phyloP scores from a whole-genome alignment of 2,329 filamentous ascomycete species.

The Stemphylium beticola region DNA sequence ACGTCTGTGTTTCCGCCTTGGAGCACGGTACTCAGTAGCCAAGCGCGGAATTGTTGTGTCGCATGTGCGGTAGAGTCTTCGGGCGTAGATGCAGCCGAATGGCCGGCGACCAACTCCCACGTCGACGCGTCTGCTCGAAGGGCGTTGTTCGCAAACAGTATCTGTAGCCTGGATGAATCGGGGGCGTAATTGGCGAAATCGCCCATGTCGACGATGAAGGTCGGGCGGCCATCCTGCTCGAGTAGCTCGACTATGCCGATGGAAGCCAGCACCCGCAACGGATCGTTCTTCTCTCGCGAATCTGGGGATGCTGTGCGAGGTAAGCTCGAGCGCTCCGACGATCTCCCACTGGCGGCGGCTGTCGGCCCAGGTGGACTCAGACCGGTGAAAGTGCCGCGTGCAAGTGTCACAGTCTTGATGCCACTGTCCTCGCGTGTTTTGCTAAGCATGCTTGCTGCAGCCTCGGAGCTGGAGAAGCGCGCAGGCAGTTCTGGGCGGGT shows the following conservation, averaged over 20 bases:
- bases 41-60: conserved; percentile 67
- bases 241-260: conserved; percentile 75
- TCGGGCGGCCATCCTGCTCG: conserved; percentile 77
- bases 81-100: conserved; percentile 29
- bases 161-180: conserved; percentile 57
- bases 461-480: conserved; percentile 64
- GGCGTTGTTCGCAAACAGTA: conserved; percentile 72
- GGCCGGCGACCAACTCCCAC: conserved; percentile 63
- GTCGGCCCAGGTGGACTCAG: conserved; percentile 45
- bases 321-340: conserved; percentile 61
- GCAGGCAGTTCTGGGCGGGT: conserved; percentile 54
- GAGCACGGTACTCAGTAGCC: conserved; percentile 66
- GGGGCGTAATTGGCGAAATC: conserved; percentile 62
- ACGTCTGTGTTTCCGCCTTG: conserved; percentile 61
- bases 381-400: conserved; percentile 53
- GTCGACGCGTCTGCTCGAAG: conserved; percentile 65
- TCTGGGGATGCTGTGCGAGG: conserved; percentile 61
- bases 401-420: conserved; percentile 60
- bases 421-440: conserved; percentile 58
- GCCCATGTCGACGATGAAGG: conserved; percentile 74
- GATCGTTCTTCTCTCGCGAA: conserved; percentile 54
- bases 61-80: conserved; percentile 48
- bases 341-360: conserved; percentile 62
- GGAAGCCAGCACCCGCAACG: conserved; percentile 64
- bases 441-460: conserved; percentile 64